A percentile compares a stretch with the other conserved stretches of the same genome.
These are phyloP conservation scores for Pseudopithomyces maydicus DNA, from an alignment of 2,329 filamentous ascomycete genomes.

Conservation along the genomic window DNA sequence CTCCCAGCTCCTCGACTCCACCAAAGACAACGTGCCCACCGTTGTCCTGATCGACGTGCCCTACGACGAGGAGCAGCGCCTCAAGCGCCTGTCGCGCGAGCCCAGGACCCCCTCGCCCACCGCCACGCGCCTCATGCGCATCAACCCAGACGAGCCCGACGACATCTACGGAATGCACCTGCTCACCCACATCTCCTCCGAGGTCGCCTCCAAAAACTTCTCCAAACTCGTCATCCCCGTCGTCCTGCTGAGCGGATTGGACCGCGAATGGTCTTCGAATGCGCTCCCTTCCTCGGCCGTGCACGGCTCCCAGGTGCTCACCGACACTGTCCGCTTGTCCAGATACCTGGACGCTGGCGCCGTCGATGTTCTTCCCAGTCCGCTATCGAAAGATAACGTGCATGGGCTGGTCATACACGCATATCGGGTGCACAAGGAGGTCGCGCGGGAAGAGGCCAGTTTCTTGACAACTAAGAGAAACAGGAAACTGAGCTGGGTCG, in stretches of 20 bases:
- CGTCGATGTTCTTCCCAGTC: slow-evolving; percentile 81
- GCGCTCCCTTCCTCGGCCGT: slow-evolving; percentile 39
- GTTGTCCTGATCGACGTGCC: slow-evolving; percentile 51
- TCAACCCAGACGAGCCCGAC: slow-evolving; percentile 43
- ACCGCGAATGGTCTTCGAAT: slow-evolving; percentile 35
- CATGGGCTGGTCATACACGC: slow-evolving; percentile 80
- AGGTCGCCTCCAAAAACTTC: slow-evolving; percentile 47
- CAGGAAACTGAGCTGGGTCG: slow-evolving; percentile 90
- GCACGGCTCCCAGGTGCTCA: slow-evolving; percentile 44
- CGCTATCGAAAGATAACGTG: slow-evolving; percentile 74
- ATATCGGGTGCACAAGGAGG: slow-evolving; percentile 80
- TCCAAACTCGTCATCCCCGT: slow-evolving; percentile 49
- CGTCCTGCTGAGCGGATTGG: slow-evolving; percentile 46
- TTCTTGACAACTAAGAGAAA: slow-evolving; percentile 74
- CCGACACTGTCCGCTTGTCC: slow-evolving; percentile 62
- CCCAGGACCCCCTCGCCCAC: slow-evolving; percentile 49
- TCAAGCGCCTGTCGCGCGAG: slow-evolving; percentile 48
- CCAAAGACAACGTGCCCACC: slow-evolving; percentile 41
- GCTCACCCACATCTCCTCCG: slow-evolving; percentile 47
- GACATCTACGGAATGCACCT: slow-evolving; percentile 51
- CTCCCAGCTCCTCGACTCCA: slow-evolving; percentile 39
- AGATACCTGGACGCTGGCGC: slow-evolving; percentile 85
- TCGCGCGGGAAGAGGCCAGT: slow-evolving; percentile 72
- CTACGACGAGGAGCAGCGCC: slow-evolving; percentile 48
- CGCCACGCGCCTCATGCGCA: slow-evolving; percentile 33